These are phyloP conservation scores for Aspergillus wentii DNA, from an alignment of 495 filamentous ascomycete species.

Conservation along the genomic window DNA sequence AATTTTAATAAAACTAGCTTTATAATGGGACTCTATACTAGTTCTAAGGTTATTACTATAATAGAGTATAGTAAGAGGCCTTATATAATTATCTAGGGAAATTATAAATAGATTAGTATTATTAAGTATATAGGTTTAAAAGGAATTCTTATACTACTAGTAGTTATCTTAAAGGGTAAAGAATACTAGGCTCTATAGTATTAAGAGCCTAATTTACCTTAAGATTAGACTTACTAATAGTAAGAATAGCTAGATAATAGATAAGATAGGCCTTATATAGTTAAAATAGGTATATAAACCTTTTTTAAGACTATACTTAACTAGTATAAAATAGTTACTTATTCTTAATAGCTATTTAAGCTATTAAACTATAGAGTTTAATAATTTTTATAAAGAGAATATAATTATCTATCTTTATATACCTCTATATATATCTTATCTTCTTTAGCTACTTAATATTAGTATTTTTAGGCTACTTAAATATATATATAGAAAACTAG, in stretches of 20 bases:
- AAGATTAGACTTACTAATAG: slow-evolving; percentile 14
- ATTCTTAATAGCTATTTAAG: too few relatives aligned
- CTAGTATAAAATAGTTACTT: too few relatives aligned
- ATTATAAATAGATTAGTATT: neutral
- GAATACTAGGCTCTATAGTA: neutral
- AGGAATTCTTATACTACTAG: neutral
- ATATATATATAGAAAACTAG: slow-evolving; percentile 6
- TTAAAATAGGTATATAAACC: too few relatives aligned
- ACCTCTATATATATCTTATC: slow-evolving; percentile 13
- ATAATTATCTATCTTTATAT: slow-evolving; percentile 16
- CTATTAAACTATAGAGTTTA: too few relatives aligned
- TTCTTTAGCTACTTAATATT: slow-evolving; percentile 21
- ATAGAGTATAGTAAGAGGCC: neutral
- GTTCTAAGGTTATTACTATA: neutral
- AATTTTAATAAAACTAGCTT: slow-evolving; percentile 7
- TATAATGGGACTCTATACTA: neutral
- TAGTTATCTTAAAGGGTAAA: neutral
- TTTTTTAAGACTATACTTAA: too few relatives aligned
- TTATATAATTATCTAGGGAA: neutral
- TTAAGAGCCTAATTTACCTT: slow-evolving; percentile 3
- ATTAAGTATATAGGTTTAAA: neutral
- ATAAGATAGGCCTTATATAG: too few relatives aligned
- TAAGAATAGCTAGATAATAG: neutral
- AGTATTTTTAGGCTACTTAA: slow-evolving; percentile 14
- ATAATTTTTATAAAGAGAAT: too few relatives aligned